Evolutionary conservation across 2,329 filamentous ascomycete species (phyloP), one percentile per base, ranked within the genome.

Genomic region (Verticillium alfalfae): DNA sequence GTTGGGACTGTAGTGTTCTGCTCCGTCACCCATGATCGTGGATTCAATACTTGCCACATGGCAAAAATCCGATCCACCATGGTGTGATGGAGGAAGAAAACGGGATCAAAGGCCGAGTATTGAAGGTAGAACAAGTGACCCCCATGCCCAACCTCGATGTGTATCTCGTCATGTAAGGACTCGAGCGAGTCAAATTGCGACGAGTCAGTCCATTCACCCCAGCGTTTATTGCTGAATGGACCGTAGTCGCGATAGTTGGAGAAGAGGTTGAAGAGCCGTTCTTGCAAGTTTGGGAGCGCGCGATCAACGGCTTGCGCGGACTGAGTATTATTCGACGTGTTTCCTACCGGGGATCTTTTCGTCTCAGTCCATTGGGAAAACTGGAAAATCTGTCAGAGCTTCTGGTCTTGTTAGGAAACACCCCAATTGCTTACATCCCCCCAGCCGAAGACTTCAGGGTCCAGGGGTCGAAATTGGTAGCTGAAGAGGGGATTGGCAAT

Each of bases 81-180:
- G 65, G 81, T 78, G 68, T 94, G 91, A 68, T 94, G 90, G 9
- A 94, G 75, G 75, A 89, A 91, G 74, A 94, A 93, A 13, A 91
- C 77, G 0, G 91, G 91, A 70, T 96, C 92, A 70, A 92, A 96
- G 0, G 89, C 84, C 1, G 91, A 90, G 67, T 89, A 89, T 18
- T 87, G 85, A 37, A 88, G 85, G 72, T 85, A 89, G 52, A 83
- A 85, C 84, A 90, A 89, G 67, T 92, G 89, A 1, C 89, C 88
- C 39, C 81, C 80, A 62, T 75, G 79, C 37, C 84, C 90, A 3
- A 82, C 79, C 57, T 83, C 78, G 37, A 81, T 81, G 66, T 90
- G 87, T 45, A 90, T 79, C 12, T 81, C 79, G 69, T 89, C 86
- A 66, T 90, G 87, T 4, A 90, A 73, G 1, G 83, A 81, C 70